Conservation (phyloP, 2,329 filamentous ascomycete species). For the Didymella exigua region DNA sequence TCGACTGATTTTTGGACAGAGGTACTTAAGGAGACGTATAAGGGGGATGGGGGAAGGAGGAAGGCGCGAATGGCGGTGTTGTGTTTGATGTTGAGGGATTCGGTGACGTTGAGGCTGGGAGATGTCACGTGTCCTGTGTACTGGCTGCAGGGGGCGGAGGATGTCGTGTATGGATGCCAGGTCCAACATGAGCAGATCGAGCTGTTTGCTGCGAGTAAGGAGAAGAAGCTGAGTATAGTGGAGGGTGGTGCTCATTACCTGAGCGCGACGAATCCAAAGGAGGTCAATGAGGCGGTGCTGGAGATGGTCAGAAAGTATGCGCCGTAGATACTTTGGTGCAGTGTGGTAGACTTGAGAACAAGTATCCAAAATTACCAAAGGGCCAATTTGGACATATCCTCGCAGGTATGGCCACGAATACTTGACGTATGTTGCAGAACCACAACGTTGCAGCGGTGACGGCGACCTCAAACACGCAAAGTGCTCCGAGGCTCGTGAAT, state of each 20-base stretch:
- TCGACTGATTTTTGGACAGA: slow-evolving; percentile 52
- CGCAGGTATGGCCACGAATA: too few species aligned
- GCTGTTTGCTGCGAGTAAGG: slow-evolving; percentile 7
- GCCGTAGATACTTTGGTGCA: neutral
- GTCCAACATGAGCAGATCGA: slow-evolving; percentile 19
- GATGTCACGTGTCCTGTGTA: slow-evolving; percentile 58
- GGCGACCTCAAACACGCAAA: too few species aligned
- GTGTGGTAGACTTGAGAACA: too few species aligned
- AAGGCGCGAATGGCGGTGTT: slow-evolving; percentile 56
- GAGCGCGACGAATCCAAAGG: slow-evolving; percentile 14
- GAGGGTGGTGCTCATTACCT: slow-evolving; percentile 19
- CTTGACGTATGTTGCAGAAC: too few species aligned
- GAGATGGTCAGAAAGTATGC: slow-evolving; percentile 13
- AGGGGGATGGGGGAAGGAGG: slow-evolving; percentile 55
- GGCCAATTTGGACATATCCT: too few species aligned
- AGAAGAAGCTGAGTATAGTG: slow-evolving; percentile 13
- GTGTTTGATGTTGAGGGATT: slow-evolving; percentile 55
- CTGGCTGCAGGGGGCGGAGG: slow-evolving; percentile 50
- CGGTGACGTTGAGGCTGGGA: slow-evolving; percentile 51
- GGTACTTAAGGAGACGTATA: slow-evolving; percentile 53
- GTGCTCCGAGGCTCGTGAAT: too few species aligned
- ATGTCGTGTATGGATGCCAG: slow-evolving; percentile 13
- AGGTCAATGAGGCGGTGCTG: slow-evolving; percentile 14
- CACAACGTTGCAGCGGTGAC: too few species aligned
- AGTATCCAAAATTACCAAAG: too few species aligned